Conservation (phyloP, 2,329 filamentous ascomycete species). For the Diaporthe sp. region DNA sequence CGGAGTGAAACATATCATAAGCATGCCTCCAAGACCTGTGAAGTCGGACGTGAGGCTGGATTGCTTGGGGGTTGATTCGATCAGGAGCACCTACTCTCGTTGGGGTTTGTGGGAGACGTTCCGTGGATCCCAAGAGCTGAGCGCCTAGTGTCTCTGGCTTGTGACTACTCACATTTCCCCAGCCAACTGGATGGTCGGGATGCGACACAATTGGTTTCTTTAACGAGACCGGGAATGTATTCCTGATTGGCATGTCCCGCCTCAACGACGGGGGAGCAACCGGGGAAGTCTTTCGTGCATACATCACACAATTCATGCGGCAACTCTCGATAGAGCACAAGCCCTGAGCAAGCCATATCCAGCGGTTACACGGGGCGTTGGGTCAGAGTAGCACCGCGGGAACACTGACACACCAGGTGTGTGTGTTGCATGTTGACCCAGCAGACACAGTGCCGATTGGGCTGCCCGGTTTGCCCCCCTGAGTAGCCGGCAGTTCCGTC, state of each 20-base stretch:
- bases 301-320: conserved; percentile 13
- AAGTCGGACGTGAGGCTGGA: conserved; percentile 12
- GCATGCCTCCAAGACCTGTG: not conserved
- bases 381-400: conserved; percentile 1
- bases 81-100: not conserved
- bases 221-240: conserved; percentile 16
- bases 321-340: not conserved
- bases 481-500: conserved; percentile 16
- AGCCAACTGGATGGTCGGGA: conserved; percentile 8
- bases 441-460: not conserved
- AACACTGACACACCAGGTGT: conserved; percentile 1
- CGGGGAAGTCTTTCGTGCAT: conserved; percentile 21
- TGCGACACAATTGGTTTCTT: not conserved
- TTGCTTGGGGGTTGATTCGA: conserved; percentile 2
- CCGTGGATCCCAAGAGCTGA: conserved; percentile 18
- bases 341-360: not conserved
- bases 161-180: conserved; percentile 5
- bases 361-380: conserved; percentile 17
- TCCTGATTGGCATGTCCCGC: conserved; percentile 22
- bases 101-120: not conserved
- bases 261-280: not conserved
- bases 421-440: conserved; percentile 5
- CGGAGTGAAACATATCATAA: not conserved
- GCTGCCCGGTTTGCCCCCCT: not conserved
- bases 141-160: conserved; percentile 12